Percentiles rank a stretch among this genome's conserved stretches.
phyloP scores from a whole-genome alignment of 352 stramenopile species.

The Globisporangium barbulae region DNA sequence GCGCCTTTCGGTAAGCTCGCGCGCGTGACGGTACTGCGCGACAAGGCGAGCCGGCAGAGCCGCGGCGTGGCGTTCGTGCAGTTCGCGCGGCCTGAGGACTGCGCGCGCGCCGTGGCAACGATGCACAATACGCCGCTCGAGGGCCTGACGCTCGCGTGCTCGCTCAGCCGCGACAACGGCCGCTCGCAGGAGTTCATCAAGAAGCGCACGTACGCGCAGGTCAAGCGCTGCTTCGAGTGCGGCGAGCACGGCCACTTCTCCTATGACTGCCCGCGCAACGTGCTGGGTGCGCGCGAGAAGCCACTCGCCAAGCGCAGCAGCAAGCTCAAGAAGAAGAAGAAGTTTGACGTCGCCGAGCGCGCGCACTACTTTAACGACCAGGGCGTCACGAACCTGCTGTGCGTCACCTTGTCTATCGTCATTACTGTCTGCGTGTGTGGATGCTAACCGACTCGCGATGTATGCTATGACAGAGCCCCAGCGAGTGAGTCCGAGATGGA shows the following conservation, averaged over 20 bases:
- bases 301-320: conserved; percentile 29
- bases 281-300: conserved; percentile 67
- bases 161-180: conserved; percentile 79
- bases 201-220: conserved; percentile 72
- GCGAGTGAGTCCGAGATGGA: conserved; percentile 44
- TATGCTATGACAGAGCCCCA: conserved; percentile 34
- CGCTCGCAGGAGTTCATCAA: conserved; percentile 69
- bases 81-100: conserved; percentile 70
- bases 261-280: conserved; percentile 83
- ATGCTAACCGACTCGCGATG: neutral
- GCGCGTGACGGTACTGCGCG: conserved; percentile 70
- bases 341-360: conserved; percentile 54
- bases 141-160: conserved; percentile 60
- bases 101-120: conserved; percentile 34
- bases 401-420: conserved; percentile 20
- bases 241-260: conserved; percentile 71
- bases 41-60: conserved; percentile 70
- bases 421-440: neutral
- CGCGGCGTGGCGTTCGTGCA: conserved; percentile 84
- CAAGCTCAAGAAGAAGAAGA: conserved; percentile 62
- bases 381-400: conserved; percentile 61
- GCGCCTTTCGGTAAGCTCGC: conserved; percentile 69
- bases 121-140: conserved; percentile 69
- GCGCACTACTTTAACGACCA: conserved; percentile 71
- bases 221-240: conserved; percentile 83